Evolutionary conservation across 441 rosid species (phyloP).

Genomic region (Croton setiger): DNA sequence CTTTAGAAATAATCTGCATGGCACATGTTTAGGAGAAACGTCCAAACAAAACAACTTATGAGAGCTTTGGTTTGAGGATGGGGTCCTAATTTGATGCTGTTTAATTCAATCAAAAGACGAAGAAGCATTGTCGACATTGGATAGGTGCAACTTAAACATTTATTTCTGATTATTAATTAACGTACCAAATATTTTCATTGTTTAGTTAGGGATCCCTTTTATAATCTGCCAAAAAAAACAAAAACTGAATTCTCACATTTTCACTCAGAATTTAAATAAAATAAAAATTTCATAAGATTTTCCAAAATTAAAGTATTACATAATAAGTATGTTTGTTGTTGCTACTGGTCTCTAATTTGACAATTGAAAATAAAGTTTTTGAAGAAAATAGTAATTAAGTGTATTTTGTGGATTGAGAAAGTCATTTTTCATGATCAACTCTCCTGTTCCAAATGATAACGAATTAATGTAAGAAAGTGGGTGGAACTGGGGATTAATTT

Average conservation of each 20-base stretch:
- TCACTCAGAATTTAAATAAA: too few relatives aligned
- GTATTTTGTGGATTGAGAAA: too few relatives aligned
- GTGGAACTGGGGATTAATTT: slow-evolving; percentile 2
- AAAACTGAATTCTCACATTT: too few relatives aligned
- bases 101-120: slow-evolving; percentile 7
- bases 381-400: too few relatives aligned
- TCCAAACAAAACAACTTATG: slow-evolving; percentile 18
- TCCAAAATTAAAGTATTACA: too few relatives aligned
- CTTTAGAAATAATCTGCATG: neutral
- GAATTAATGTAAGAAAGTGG: neutral
- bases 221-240: too few relatives aligned
- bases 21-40: slow-evolving; percentile 6
- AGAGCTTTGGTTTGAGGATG: slow-evolving; percentile 15
- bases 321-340: too few relatives aligned
- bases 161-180: too few relatives aligned
- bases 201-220: neutral
- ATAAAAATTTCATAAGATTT: too few relatives aligned
- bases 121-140: slow-evolving; percentile 19
- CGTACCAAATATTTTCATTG: slow-evolving; percentile 2
- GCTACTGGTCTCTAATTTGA: too few relatives aligned
- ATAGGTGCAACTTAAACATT: neutral
- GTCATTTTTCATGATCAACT: neutral
- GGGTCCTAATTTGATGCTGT: slow-evolving; percentile 23
- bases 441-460: neutral
- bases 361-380: too few relatives aligned